These are phyloP conservation scores for Glomus cerebriforme DNA, from an alignment of 192 early-diverging fungal genomes.

Conservation along the genomic window DNA sequence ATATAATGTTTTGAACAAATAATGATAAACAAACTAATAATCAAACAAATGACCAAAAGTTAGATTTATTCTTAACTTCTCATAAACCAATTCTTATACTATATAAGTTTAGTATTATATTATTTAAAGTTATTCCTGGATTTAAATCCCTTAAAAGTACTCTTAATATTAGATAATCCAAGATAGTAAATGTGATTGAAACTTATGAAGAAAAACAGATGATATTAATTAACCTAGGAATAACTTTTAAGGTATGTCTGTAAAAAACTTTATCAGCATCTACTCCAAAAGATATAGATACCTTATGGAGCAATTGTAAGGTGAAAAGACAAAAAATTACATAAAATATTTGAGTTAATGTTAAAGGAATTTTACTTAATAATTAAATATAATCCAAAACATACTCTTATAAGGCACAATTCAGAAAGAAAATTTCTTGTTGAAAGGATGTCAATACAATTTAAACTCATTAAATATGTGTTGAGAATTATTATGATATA, in stretches of 20 bases:
- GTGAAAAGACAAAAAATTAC: conserved; percentile 8
- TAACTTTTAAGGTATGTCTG: conserved; percentile 5
- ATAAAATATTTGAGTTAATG: conserved; percentile 5
- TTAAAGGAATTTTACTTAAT: conserved; percentile 11
- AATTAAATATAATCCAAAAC: conserved; percentile 29
- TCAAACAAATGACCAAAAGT: too few species aligned
- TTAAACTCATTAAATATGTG: conserved; percentile 29
- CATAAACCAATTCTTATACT: conserved; percentile 28
- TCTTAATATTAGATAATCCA: conserved; percentile 20
- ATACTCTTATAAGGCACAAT: conserved; percentile 16
- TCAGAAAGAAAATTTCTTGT: conserved; percentile 29
- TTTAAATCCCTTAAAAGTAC: conserved; percentile 32
- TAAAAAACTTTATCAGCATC: conserved; percentile 21
- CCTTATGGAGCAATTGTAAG: conserved; percentile 14
- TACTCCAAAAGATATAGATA: not conserved
- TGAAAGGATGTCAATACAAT: conserved; percentile 18
- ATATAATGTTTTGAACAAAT: conserved; percentile 13
- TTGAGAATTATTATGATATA: conserved; percentile 18
- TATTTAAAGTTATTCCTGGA: conserved; percentile 18
- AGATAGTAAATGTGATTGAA: conserved; percentile 29
- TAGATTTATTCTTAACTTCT: conserved; percentile 17
- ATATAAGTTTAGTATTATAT: conserved; percentile 27
- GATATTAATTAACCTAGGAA: conserved; percentile 14
- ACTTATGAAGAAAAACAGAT: conserved; percentile 19
- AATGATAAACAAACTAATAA: conserved; percentile 15